Percentiles rank a stretch among this genome's conserved stretches.
These are phyloP conservation scores for Fomitiporia mediterranea DNA, from an alignment of 1,284 basidiomycete genomes.

Conservation along the genomic window DNA sequence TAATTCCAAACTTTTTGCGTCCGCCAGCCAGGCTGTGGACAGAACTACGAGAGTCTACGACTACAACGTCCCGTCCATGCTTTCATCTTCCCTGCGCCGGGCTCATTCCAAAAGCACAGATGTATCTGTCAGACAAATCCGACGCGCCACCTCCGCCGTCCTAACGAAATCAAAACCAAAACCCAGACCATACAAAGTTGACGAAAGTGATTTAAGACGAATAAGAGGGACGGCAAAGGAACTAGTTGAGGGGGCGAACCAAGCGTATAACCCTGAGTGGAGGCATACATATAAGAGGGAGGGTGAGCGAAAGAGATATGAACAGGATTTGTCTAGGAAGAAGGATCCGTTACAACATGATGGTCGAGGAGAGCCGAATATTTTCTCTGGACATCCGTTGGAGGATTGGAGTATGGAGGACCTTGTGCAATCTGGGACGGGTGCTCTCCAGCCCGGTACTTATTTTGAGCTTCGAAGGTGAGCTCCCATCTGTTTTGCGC, in stretches of 20 bases:
- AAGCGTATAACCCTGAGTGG: slow-evolving; percentile 10
- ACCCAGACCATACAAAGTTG: background rate
- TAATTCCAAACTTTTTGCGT: too few relatives aligned
- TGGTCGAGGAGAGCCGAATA: background rate
- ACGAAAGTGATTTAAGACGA: background rate
- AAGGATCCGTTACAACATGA: background rate
- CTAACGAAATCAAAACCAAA: background rate
- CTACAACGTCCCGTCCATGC: background rate
- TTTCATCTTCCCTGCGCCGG: slow-evolving; percentile 5
- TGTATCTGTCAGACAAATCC: background rate
- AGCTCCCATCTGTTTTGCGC: slow-evolving; percentile 19
- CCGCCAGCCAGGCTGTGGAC: too few relatives aligned
- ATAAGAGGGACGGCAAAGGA: background rate
- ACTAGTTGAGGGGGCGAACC: slow-evolving; percentile 3
- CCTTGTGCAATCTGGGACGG: background rate
- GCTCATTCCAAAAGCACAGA: background rate
- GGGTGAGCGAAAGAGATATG: background rate
- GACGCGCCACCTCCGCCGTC: background rate
- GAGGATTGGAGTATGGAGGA: slow-evolving; percentile 9
- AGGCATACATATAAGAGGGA: slow-evolving; percentile 9
- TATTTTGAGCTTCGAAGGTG: slow-evolving; percentile 61
- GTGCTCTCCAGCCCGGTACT: slow-evolving; percentile 38
- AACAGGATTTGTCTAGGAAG: background rate
- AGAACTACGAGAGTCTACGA: background rate
- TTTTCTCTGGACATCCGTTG: background rate